phyloP scores from a whole-genome alignment of 805 yeast species.

The Saccharomycopsis guyanensis region DNA sequence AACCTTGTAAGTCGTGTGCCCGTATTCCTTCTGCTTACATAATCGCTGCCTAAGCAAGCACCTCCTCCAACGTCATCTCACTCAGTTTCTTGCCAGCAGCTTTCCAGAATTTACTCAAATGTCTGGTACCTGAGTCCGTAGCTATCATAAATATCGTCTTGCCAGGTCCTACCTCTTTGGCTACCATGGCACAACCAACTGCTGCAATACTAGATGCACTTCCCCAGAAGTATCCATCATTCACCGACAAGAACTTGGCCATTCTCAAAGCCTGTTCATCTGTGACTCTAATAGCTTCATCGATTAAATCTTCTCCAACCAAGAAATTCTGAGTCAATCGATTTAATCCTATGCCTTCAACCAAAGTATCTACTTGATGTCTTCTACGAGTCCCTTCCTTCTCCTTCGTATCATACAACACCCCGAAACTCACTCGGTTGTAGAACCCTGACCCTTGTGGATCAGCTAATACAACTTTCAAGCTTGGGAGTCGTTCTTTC shows the following conservation, averaged over 20 bases:
- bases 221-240: constrained; percentile 90
- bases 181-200: constrained; percentile 71
- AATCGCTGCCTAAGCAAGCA: too few species aligned
- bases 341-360: constrained; percentile 91
- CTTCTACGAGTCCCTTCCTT: constrained; percentile 89
- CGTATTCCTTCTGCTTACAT: too few species aligned
- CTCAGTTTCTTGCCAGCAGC: constrained; percentile 37
- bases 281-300: constrained; percentile 69
- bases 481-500: constrained; percentile 36
- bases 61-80: constrained; percentile 30
- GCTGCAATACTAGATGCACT: constrained; percentile 92
- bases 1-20: too few species aligned
- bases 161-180: constrained; percentile 42
- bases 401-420: constrained; percentile 86
- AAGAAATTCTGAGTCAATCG: constrained; percentile 76
- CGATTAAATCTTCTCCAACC: constrained; percentile 62
- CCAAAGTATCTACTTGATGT: constrained; percentile 91
- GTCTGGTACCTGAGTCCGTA: constrained; percentile 90
- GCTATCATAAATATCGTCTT: constrained; percentile 74
- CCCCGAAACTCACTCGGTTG: constrained; percentile 81
- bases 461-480: constrained; percentile 70
- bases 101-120: constrained; percentile 89
- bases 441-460: constrained; percentile 94
- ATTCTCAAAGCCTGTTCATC: constrained; percentile 78
- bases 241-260: constrained; percentile 75